Evolutionary conservation across 1,284 basidiomycete species (phyloP), one percentile per base, ranked within the genome.

Genomic region (Sphagnurus paluster): DNA sequence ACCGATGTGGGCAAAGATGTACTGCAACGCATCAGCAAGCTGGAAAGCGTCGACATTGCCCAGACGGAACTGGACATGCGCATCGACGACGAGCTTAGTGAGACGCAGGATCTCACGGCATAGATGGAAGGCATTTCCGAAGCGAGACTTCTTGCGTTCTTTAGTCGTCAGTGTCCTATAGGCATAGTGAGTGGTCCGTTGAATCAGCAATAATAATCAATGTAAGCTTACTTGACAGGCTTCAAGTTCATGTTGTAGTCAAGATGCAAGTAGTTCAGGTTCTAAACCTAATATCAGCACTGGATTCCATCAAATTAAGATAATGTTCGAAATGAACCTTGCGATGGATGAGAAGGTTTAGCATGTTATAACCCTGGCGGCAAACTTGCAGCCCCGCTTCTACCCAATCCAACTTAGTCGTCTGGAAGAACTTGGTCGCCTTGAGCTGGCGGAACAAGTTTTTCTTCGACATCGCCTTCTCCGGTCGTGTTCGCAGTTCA

Each of bases 1-100:
- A 62, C 96, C 97, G 52, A 99, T 93, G 64, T 99, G 97, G 7
- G 85, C 91, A 63, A 99, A 98, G 62, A 96, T 93, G 65, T 99
- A 99, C 67, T 99, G 97, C 21, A 99, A 75, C 6, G 97, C 97
- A 60, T 99, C 97, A 3, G 97, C 97, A 28, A 99, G 85, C 67
- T 99, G 97, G 82, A 99, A 99, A 1, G 95, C 97, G 63, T 99
- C 97, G 43, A 99, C 93, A 57, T 98, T 99, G 37, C 97, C 97
- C 26, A 99, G 82, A 48, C 97, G 92, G 77, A 93, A 99, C 67
- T 99, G 97, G 20, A 99, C 97, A 67, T 99, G 93, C 2, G 95
- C 92, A 67, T 99, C 97, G 58, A 99, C 97, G 44, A 99, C 93
- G 30, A 99, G 87, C 71, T 99, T 99, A 11, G 95, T 98, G 48